Percentiles rank a stretch among this genome's conserved stretches.
Conservation (phyloP, 148 eudicot genomes). For the Suaeda aralocaspica region DNA sequence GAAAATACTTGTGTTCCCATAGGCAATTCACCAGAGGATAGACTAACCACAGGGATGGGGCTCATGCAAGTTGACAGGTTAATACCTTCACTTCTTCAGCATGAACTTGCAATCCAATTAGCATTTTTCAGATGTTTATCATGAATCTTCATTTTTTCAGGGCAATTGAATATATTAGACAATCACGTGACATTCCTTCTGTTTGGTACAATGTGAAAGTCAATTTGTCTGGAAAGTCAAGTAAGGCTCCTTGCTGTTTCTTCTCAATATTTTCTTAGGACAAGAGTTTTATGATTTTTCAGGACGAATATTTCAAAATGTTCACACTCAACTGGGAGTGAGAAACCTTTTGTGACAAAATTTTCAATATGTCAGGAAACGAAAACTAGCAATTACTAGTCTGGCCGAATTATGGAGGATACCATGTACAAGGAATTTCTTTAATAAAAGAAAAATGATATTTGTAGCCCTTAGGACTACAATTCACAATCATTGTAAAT, state of each 20-base stretch:
- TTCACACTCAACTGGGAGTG: too few relatives aligned
- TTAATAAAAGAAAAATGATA: too few relatives aligned
- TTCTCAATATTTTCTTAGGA: constrained; percentile 3
- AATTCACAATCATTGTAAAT: too few relatives aligned
- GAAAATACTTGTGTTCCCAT: constrained; percentile 78
- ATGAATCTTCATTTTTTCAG: constrained; percentile 35
- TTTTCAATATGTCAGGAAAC: too few relatives aligned
- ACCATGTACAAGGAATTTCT: too few relatives aligned
- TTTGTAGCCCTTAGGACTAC: too few relatives aligned
- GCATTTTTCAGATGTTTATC: background rate
- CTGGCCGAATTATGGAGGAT: too few relatives aligned
- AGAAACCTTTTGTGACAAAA: too few relatives aligned
- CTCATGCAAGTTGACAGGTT: constrained; percentile 98
- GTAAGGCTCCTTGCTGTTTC: constrained; percentile 38
- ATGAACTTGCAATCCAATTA: background rate
- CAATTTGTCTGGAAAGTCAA: constrained; percentile 67
- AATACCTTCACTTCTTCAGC: constrained; percentile 24
- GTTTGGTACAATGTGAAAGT: constrained; percentile 71
- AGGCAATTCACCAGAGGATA: constrained; percentile 77
- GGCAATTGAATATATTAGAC: constrained; percentile 77
- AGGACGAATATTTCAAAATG: too few relatives aligned
- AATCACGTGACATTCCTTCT: constrained; percentile 49
- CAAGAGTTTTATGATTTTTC: too few relatives aligned
- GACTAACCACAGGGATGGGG: constrained; percentile 82
- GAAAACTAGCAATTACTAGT: too few relatives aligned